phyloP scores from a whole-genome alignment of 2,329 filamentous ascomycete genomes.

The Polytolypa hystricis region DNA sequence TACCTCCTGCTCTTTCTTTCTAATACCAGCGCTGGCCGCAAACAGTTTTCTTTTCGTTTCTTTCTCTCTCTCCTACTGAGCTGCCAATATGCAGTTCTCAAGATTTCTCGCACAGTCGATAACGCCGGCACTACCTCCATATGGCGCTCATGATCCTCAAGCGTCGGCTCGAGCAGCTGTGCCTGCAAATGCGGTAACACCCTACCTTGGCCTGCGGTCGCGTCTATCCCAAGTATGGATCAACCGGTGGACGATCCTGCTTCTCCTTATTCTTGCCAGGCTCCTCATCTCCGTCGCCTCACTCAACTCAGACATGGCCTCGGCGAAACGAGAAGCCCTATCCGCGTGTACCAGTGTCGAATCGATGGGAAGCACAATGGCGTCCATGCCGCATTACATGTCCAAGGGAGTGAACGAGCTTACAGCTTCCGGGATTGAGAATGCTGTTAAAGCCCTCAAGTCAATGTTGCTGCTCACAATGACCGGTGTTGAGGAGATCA shows the following conservation, averaged over 20 bases:
- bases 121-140: conserved; percentile 30
- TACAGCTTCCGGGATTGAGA: conserved; percentile 67
- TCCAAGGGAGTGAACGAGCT: conserved; percentile 79
- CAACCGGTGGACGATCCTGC: conserved; percentile 89
- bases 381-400: conserved; percentile 95
- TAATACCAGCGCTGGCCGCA: conserved; percentile 9
- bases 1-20: too few species aligned
- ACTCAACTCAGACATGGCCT: conserved; percentile 61
- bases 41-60: neutral
- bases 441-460: conserved; percentile 69
- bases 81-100: conserved; percentile 24
- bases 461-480: conserved; percentile 66
- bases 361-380: conserved; percentile 86
- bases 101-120: conserved; percentile 20
- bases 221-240: conserved; percentile 94
- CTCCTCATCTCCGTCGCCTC: conserved; percentile 64
- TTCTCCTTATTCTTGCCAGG: conserved; percentile 73
- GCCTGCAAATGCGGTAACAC: conserved; percentile 63
- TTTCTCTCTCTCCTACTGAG: neutral
- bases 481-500: conserved; percentile 72
- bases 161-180: conserved; percentile 43
- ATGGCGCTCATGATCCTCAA: conserved; percentile 34
- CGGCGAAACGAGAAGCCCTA: conserved; percentile 70
- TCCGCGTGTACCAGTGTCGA: conserved; percentile 87
- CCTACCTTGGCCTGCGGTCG: conserved; percentile 81